Percentiles rank a stretch among this genome's conserved stretches.
phyloP scores from a whole-genome alignment of 352 stramenopile genomes.

The Globisporangium spinosum region DNA sequence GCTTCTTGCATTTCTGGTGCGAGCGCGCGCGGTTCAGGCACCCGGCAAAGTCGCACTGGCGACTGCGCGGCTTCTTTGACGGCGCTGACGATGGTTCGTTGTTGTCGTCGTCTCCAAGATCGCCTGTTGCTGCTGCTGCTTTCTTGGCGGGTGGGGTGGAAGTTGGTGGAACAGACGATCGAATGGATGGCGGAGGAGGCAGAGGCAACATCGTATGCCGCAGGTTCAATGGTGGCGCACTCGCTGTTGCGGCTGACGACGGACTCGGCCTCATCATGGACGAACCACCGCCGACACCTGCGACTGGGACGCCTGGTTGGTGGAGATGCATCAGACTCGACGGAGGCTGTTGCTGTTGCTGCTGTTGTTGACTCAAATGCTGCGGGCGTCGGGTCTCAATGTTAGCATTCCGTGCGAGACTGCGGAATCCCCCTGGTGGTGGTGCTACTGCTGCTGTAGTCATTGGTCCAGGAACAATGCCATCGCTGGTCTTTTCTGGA shows the following conservation, averaged over 20 bases:
- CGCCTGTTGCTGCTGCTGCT: slow-evolving; percentile 9
- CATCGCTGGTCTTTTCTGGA: slow-evolving; percentile 7
- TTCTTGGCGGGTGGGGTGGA: slow-evolving; percentile 2
- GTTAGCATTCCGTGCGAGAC: slow-evolving; percentile 29
- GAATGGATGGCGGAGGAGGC: slow-evolving; percentile 1
- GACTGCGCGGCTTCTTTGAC: slow-evolving; percentile 33
- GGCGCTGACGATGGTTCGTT: slow-evolving; percentile 21
- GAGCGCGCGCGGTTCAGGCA: slow-evolving; percentile 77
- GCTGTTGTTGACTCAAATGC: slow-evolving; percentile 1
- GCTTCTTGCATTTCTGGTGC: slow-evolving; percentile 89
- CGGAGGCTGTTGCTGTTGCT: not conserved
- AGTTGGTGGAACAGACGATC: not conserved
- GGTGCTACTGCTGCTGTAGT: not conserved
- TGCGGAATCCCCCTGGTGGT: slow-evolving; percentile 27
- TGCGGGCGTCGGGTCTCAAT: slow-evolving; percentile 40
- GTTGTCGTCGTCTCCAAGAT: slow-evolving; percentile 14
- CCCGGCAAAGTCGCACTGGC: slow-evolving; percentile 68
- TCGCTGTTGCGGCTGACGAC: not conserved
- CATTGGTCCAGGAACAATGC: not conserved
- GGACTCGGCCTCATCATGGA: slow-evolving; percentile 1
- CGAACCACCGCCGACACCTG: not conserved
- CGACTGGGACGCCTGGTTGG: not conserved
- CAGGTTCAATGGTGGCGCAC: slow-evolving; percentile 1
- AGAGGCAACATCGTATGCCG: slow-evolving; percentile 1
- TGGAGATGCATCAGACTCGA: slow-evolving; percentile 3